Conservation (phyloP, 2,329 filamentous ascomycete genomes). For the Hypoxylon sp. region DNA sequence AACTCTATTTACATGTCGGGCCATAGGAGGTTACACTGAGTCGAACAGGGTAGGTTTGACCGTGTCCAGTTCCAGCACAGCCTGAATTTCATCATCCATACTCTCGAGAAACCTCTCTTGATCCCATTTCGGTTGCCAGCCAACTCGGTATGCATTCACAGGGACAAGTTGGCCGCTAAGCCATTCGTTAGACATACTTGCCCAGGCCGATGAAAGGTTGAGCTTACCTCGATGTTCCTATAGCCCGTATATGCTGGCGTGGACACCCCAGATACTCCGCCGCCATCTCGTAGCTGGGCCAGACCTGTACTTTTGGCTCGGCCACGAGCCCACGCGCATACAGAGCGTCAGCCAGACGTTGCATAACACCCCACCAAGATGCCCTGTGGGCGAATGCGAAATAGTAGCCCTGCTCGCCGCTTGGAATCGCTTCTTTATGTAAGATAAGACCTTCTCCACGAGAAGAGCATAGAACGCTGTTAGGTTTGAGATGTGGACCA, state of each 20-base stretch:
- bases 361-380: conserved; percentile 51
- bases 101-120: conserved; percentile 45
- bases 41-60: conserved; percentile 41
- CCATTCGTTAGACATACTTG: conserved; percentile 4
- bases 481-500: conserved; percentile 53
- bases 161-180: conserved; percentile 41
- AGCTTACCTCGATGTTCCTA: conserved; percentile 49
- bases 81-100: conserved; percentile 49
- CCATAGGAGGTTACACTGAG: conserved; percentile 7
- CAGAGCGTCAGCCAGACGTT: conserved; percentile 47
- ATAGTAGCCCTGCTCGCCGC: conserved; percentile 53
- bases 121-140: conserved; percentile 51
- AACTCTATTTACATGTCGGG: not conserved
- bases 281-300: conserved; percentile 52
- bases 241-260: conserved; percentile 42
- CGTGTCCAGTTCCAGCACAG: conserved; percentile 45
- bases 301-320: conserved; percentile 45
- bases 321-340: conserved; percentile 51
- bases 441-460: conserved; percentile 51
- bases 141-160: conserved; percentile 43
- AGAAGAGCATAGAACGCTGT: conserved; percentile 51
- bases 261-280: conserved; percentile 53
- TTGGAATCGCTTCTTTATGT: conserved; percentile 47
- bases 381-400: conserved; percentile 51
- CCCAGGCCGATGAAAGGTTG: conserved; percentile 1